Percentiles rank a stretch among this genome's conserved stretches.
phyloP scores from a whole-genome alignment of 2,329 filamentous ascomycete genomes.

The Polytolypa hystricis region DNA sequence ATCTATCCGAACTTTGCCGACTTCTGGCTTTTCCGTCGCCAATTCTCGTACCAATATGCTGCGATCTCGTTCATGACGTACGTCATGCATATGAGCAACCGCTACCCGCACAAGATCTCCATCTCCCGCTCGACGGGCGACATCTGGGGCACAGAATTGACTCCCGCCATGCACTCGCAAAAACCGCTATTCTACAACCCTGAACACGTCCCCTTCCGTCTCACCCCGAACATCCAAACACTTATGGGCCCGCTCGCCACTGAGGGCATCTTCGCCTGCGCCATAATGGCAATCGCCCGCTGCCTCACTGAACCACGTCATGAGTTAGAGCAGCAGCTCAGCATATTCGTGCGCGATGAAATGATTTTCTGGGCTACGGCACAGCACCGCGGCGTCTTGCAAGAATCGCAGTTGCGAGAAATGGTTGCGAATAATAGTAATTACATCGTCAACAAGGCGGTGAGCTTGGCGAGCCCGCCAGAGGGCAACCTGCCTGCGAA shows the following conservation, averaged over 20 bases:
- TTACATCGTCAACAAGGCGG: constrained; percentile 79
- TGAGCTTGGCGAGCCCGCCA: constrained; percentile 68
- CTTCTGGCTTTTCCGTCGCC: constrained; percentile 96
- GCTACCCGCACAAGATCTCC: constrained; percentile 90
- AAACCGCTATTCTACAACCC: constrained; percentile 91
- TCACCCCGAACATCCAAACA: constrained; percentile 91
- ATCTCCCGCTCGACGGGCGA: constrained; percentile 81
- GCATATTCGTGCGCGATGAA: constrained; percentile 91
- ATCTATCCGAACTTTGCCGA: constrained; percentile 83
- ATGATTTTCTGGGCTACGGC: constrained; percentile 95
- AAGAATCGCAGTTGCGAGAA: constrained; percentile 61
- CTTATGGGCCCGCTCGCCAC: constrained; percentile 92
- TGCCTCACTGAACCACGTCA: constrained; percentile 72
- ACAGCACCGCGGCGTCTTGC: constrained; percentile 54
- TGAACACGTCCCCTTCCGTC: constrained; percentile 90
- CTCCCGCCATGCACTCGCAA: constrained; percentile 73
- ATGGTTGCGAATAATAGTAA: constrained; percentile 79
- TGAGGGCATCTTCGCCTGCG: constrained; percentile 90
- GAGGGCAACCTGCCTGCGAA: constrained; percentile 77
- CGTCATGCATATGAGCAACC: constrained; percentile 91
- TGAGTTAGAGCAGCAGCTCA: constrained; percentile 90
- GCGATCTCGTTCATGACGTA: constrained; percentile 98
- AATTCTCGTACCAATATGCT: constrained; percentile 92
- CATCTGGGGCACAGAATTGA: constrained; percentile 91
- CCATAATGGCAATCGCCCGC: constrained; percentile 90